Percentiles rank a stretch among this genome's conserved stretches.
These are phyloP conservation scores for Dactylonectria estremocensis DNA, from an alignment of 2,329 filamentous ascomycete genomes.

Conservation along the genomic window DNA sequence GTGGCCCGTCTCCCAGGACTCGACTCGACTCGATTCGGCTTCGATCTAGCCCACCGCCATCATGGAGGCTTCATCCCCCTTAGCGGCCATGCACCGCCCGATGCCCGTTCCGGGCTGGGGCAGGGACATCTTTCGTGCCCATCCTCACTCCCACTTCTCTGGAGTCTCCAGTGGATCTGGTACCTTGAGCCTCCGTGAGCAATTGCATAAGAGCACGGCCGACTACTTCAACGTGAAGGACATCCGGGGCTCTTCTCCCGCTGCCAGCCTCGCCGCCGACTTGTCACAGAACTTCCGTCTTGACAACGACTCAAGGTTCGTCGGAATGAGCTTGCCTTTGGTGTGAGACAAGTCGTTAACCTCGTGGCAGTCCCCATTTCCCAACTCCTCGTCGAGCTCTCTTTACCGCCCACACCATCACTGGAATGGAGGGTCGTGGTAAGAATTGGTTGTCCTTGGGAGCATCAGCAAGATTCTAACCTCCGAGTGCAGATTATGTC, in stretches of 20 bases:
- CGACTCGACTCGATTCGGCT: constrained; percentile 37
- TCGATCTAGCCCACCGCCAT: constrained; percentile 39
- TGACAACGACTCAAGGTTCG: constrained; percentile 86
- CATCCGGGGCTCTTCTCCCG: constrained; percentile 88
- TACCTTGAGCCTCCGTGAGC: constrained; percentile 86
- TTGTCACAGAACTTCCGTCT: constrained; percentile 97
- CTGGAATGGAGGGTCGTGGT: constrained; percentile 56
- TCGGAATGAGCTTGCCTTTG: constrained; percentile 39
- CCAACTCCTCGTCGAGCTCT: constrained; percentile 59
- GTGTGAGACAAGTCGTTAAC: constrained; percentile 38
- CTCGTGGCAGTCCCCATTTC: constrained; percentile 55
- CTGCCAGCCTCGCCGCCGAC: constrained; percentile 91
- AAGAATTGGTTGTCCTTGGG: constrained; percentile 34
- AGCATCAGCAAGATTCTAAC: constrained; percentile 42
- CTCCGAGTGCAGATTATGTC: constrained; percentile 71
- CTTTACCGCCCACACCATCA: constrained; percentile 58
- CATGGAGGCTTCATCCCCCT: constrained; percentile 95
- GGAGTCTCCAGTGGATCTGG: constrained; percentile 71
- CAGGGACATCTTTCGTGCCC: constrained; percentile 68
- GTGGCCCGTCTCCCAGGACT: constrained; percentile 41
- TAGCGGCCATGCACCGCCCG: constrained; percentile 91
- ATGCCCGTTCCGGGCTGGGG: constrained; percentile 74
- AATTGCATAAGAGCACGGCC: constrained; percentile 69
- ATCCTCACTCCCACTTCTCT: constrained; percentile 64
- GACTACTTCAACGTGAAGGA: constrained; percentile 90